Evolutionary conservation across 495 filamentous ascomycete genomes (phyloP).

Genomic region (Choiromyces venosus): DNA sequence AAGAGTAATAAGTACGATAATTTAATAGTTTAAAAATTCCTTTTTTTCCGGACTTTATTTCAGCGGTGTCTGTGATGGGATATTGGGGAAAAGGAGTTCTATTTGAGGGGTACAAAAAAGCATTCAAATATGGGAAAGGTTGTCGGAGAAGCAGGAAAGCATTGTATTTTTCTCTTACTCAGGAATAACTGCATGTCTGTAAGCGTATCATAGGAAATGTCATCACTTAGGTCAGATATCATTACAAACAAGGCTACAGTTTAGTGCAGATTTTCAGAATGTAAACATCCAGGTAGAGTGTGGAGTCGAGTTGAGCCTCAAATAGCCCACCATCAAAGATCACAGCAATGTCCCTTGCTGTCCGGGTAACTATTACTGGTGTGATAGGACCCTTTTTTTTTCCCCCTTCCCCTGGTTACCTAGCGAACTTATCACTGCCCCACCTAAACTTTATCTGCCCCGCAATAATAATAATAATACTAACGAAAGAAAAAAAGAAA

Average conservation of each 20-base stretch:
- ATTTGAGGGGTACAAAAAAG: neutral
- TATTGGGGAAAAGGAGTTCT: neutral
- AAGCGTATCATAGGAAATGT: neutral
- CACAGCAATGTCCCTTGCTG: neutral
- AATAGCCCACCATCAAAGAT: neutral
- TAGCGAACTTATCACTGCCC: neutral
- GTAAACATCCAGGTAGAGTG: neutral
- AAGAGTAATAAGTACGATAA: conserved; percentile 3
- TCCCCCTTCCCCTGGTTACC: neutral
- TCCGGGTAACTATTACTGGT: neutral
- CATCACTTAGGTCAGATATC: neutral
- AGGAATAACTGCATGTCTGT: neutral
- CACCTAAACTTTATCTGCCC: neutral
- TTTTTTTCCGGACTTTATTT: neutral
- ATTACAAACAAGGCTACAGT: neutral
- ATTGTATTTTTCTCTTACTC: neutral
- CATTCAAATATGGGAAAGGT: neutral
- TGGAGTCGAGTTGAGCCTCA: neutral
- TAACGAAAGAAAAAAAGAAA: neutral
- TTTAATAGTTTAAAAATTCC: neutral
- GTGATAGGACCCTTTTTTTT: neutral
- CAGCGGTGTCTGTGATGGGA: neutral
- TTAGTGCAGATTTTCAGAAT: neutral
- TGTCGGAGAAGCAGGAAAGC: neutral
- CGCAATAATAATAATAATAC: neutral